phyloP scores from a whole-genome alignment of 1,284 basidiomycete species.

The Apiotrichum montevideense region DNA sequence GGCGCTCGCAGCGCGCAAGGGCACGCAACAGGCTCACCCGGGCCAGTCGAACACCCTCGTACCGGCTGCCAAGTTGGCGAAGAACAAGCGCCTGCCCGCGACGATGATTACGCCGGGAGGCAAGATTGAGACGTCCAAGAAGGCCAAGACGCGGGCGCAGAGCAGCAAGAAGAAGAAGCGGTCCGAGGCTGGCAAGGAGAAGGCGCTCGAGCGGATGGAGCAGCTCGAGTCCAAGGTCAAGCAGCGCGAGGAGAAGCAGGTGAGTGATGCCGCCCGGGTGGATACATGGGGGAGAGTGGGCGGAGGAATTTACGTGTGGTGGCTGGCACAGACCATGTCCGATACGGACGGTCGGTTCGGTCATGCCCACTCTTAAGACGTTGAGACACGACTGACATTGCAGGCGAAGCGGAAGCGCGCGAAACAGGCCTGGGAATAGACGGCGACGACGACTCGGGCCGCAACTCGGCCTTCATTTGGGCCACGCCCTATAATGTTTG shows the following conservation, averaged over 20 bases:
- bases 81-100: conserved; percentile 39
- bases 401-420: conserved; percentile 40
- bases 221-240: conserved; percentile 18
- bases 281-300: background rate
- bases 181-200: conserved; percentile 32
- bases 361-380: too few species aligned
- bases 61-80: conserved; percentile 35
- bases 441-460: background rate
- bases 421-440: conserved; percentile 43
- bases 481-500: background rate
- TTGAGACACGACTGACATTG: background rate
- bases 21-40: conserved; percentile 14
- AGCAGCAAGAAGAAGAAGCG: conserved; percentile 20
- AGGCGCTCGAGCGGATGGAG: conserved; percentile 33
- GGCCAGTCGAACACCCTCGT: conserved; percentile 16
- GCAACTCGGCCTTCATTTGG: background rate
- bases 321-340: background rate
- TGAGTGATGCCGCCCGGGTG: conserved; percentile 15
- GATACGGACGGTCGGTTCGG: too few species aligned
- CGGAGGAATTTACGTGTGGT: background rate
- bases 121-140: conserved; percentile 26
- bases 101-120: conserved; percentile 42
- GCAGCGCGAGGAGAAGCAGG: conserved; percentile 38
- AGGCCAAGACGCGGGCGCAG: conserved; percentile 11
- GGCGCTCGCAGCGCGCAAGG: conserved; percentile 14